These are phyloP conservation scores for Ramalina peruviana DNA, from an alignment of 495 filamentous ascomycete genomes.

Conservation along the genomic window DNA sequence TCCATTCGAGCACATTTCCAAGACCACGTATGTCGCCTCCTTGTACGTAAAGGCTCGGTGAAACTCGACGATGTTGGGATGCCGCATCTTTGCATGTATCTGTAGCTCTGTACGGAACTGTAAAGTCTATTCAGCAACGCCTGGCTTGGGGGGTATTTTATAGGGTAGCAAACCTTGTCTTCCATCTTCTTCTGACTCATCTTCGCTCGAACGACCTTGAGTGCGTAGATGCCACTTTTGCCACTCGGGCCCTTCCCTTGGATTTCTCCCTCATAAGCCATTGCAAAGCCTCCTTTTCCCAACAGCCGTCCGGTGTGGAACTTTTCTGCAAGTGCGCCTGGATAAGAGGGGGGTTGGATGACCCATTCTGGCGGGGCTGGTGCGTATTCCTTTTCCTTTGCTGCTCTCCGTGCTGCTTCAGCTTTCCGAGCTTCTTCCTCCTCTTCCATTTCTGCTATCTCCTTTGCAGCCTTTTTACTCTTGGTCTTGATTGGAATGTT, in stretches of 20 bases:
- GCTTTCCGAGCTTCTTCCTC: conserved; percentile 31
- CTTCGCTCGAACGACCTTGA: conserved; percentile 83
- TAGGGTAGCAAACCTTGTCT: conserved; percentile 59
- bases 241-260: conserved; percentile 40
- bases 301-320: conserved; percentile 75
- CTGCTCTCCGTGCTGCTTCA: conserved; percentile 32
- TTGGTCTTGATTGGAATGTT: conserved; percentile 42
- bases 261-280: conserved; percentile 69
- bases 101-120: conserved; percentile 96
- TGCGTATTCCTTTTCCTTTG: conserved; percentile 57
- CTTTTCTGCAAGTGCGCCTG: conserved; percentile 52
- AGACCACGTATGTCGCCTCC: conserved; percentile 77
- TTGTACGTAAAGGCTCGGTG: conserved; percentile 86
- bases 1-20: conserved; percentile 89
- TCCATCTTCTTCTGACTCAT: conserved; percentile 74
- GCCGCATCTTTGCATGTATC: conserved; percentile 93
- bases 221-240: conserved; percentile 39
- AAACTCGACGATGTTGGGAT: conserved; percentile 88
- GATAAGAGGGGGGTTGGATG: conserved; percentile 47
- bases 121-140: neutral
- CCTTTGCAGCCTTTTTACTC: conserved; percentile 22
- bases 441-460: conserved; percentile 8
- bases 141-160: neutral
- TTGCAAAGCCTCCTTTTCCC: conserved; percentile 90
- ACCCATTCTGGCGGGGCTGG: conserved; percentile 67